Evolutionary conservation across 2,329 filamentous ascomycete species (phyloP).

Genomic region (Orbilia oligospora): DNA sequence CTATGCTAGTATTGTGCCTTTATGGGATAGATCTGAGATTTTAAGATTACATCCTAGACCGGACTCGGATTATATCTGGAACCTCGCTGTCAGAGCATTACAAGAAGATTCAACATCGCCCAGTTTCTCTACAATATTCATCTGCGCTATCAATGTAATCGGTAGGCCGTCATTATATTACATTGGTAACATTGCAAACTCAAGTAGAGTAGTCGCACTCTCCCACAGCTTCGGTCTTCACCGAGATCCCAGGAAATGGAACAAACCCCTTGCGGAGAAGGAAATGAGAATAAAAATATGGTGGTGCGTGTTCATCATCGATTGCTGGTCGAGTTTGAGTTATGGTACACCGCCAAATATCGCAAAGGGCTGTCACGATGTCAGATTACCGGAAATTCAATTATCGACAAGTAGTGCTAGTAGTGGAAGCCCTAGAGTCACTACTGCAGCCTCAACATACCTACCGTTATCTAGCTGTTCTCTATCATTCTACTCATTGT

Average conservation of each 20-base stretch:
- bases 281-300: slow-evolving; percentile 71
- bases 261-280: slow-evolving; percentile 71
- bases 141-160: slow-evolving; percentile 74
- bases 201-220: slow-evolving; percentile 71
- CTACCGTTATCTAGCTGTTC: slow-evolving; percentile 64
- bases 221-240: slow-evolving; percentile 73
- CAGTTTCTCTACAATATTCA: slow-evolving; percentile 73
- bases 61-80: slow-evolving; percentile 75
- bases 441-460: slow-evolving; percentile 64
- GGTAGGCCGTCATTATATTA: slow-evolving; percentile 75
- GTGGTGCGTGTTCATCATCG: slow-evolving; percentile 73
- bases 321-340: slow-evolving; percentile 72
- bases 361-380: slow-evolving; percentile 69
- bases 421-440: slow-evolving; percentile 29
- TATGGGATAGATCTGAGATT: slow-evolving; percentile 72
- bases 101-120: slow-evolving; percentile 75
- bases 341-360: slow-evolving; percentile 72
- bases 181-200: slow-evolving; percentile 72
- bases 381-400: slow-evolving; percentile 68
- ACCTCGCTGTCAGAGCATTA: slow-evolving; percentile 74
- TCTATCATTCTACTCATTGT: slow-evolving; percentile 69
- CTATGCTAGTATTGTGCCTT: slow-evolving; percentile 73
- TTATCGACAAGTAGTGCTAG: background rate
- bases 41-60: slow-evolving; percentile 70
- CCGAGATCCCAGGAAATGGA: slow-evolving; percentile 71